phyloP scores from a whole-genome alignment of 176 grass and related monocot genomes.

The Lolium multiflorum region DNA sequence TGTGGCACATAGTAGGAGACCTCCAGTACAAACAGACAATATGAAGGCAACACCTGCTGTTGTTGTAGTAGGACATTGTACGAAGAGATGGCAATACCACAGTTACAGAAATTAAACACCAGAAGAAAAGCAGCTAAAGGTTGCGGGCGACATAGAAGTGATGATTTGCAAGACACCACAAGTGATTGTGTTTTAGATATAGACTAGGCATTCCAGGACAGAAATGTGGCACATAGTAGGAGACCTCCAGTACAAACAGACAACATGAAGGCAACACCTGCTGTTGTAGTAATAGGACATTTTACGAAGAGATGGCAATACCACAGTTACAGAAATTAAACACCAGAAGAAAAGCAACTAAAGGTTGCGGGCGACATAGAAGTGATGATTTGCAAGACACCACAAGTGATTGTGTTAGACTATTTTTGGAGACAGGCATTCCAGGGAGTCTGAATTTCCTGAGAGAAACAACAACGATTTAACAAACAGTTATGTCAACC shows the following conservation, averaged over 20 bases:
- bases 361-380: constrained; percentile 44
- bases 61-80: neutral
- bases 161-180: constrained; percentile 26
- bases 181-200: constrained; percentile 39
- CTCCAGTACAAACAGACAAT: constrained; percentile 32
- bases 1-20: constrained; percentile 20
- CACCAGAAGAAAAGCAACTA: constrained; percentile 48
- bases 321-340: constrained; percentile 36
- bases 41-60: constrained; percentile 22
- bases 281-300: neutral
- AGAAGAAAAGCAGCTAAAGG: constrained; percentile 55
- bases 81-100: constrained; percentile 36
- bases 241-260: too few relatives aligned
- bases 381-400: constrained; percentile 35
- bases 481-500: constrained; percentile 2
- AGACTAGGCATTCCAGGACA: constrained; percentile 40
- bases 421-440: constrained; percentile 47
- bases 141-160: constrained; percentile 42
- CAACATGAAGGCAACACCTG: too few relatives aligned
- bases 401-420: constrained; percentile 37
- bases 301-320: constrained; percentile 25
- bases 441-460: constrained; percentile 43
- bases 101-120: constrained; percentile 22
- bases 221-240: too few relatives aligned
- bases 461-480: constrained; percentile 31